phyloP scores from a whole-genome alignment of 73 alveolate genomes.

The Paramecium pentaurelia region DNA sequence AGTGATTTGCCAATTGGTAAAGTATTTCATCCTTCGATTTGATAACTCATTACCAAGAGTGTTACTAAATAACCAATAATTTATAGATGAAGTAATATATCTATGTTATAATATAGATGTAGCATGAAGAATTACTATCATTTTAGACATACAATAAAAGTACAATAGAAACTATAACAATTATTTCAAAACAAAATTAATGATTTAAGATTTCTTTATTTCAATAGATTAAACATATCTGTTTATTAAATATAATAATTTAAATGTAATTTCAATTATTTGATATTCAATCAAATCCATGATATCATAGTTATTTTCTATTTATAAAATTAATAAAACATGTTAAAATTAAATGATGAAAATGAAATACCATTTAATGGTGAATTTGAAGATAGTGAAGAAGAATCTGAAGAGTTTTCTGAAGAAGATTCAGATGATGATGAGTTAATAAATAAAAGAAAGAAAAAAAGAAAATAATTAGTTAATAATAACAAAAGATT shows the following conservation, averaged over 20 bases:
- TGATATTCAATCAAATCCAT: not conserved
- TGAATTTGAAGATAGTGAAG: slow-evolving; percentile 38
- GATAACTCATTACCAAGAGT: slow-evolving; percentile 24
- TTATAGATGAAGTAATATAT: not conserved
- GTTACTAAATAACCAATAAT: not conserved
- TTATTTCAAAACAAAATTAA: not conserved
- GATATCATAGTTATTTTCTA: not conserved
- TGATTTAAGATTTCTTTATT: not conserved
- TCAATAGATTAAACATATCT: not conserved
- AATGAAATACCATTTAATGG: slow-evolving; percentile 45
- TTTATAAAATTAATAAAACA: not conserved
- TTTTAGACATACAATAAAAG: not conserved
- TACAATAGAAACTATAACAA: not conserved
- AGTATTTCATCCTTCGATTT: not conserved
- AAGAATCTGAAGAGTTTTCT: not conserved
- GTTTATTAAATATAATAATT: not conserved
- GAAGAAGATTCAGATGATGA: not conserved
- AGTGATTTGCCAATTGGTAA: not conserved
- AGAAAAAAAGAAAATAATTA: not conserved
- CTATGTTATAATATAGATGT: not conserved
- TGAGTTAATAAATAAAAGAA: not conserved
- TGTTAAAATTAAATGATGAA: not conserved
- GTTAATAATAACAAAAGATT: not conserved
- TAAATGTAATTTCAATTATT: not conserved
- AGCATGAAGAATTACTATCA: not conserved